Conservation (phyloP, 2,329 filamentous ascomycete species). For the Ilyonectria sp. region DNA sequence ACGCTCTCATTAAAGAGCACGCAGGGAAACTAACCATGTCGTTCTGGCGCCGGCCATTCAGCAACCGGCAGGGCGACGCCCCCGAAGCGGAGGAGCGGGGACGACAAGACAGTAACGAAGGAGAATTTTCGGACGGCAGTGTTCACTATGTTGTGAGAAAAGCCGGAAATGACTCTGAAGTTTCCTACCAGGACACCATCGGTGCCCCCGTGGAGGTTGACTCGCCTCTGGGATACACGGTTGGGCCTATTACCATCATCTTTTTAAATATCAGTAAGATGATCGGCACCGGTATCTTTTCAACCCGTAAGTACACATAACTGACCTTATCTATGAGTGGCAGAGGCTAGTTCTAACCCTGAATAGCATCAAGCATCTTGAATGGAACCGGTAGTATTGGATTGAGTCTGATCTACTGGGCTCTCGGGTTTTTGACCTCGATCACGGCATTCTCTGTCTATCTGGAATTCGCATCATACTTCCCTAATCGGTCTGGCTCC, state of each 20-base stretch:
- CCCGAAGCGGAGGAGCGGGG: slow-evolving; percentile 35
- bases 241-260: slow-evolving; percentile 68
- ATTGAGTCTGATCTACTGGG: slow-evolving; percentile 74
- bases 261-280: slow-evolving; percentile 74
- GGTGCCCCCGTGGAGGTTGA: slow-evolving; percentile 72
- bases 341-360: background rate
- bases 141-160: slow-evolving; percentile 35
- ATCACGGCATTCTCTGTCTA: slow-evolving; percentile 70
- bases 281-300: slow-evolving; percentile 74
- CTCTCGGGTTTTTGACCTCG: slow-evolving; percentile 73
- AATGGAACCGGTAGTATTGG: slow-evolving; percentile 74
- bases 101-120: slow-evolving; percentile 11
- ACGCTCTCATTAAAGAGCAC: background rate
- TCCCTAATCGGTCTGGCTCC: slow-evolving; percentile 75
- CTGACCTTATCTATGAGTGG: background rate
- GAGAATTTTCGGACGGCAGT: slow-evolving; percentile 31
- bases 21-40: slow-evolving; percentile 19
- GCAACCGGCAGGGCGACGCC: slow-evolving; percentile 25
- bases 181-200: slow-evolving; percentile 71
- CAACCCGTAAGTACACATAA: slow-evolving; percentile 66
- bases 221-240: slow-evolving; percentile 72
- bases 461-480: slow-evolving; percentile 75
- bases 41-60: slow-evolving; percentile 40
- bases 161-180: slow-evolving; percentile 63
- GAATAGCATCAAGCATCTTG: slow-evolving; percentile 69